A percentile compares a stretch with the other conserved stretches of the same genome.
These are phyloP conservation scores for Globisporangium solare DNA, from an alignment of 352 stramenopile species.

Conservation along the genomic window DNA sequence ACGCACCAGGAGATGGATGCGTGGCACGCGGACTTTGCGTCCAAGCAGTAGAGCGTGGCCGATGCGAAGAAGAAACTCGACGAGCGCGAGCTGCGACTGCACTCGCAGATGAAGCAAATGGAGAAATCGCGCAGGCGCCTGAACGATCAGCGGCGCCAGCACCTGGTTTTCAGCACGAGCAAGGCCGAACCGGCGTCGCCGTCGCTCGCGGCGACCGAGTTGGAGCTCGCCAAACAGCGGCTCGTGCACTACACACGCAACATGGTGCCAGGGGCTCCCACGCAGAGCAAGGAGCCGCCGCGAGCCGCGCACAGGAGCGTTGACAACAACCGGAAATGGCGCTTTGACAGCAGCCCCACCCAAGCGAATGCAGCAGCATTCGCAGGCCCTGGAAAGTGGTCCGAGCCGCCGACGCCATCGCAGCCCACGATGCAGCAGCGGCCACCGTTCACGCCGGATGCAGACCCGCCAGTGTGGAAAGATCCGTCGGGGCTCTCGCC, in stretches of 20 bases:
- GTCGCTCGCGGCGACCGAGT: constrained; percentile 6
- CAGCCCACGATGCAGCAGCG: neutral
- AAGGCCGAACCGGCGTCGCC: neutral
- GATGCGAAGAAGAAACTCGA: constrained; percentile 41
- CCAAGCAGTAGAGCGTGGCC: constrained; percentile 26
- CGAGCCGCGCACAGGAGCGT: neutral
- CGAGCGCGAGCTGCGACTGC: constrained; percentile 43
- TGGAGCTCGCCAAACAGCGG: constrained; percentile 14
- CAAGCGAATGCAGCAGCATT: neutral
- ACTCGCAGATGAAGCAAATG: constrained; percentile 51
- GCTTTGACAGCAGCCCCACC: constrained; percentile 1
- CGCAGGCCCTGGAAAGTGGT: neutral
- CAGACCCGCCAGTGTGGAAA: constrained; percentile 5
- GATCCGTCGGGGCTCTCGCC: constrained; percentile 53
- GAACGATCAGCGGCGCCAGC: constrained; percentile 43
- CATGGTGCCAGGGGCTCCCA: neutral
- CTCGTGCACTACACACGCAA: constrained; percentile 9
- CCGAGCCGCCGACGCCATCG: neutral
- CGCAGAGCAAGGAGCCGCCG: neutral
- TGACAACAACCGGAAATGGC: constrained; percentile 15
- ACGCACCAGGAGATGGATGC: constrained; percentile 14
- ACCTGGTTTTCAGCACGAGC: constrained; percentile 16
- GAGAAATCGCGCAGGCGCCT: constrained; percentile 35
- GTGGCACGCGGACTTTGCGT: constrained; percentile 17
- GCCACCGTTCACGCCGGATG: neutral